A percentile compares a stretch with the other conserved stretches of the same genome.
Conservation (phyloP, 2,329 filamentous ascomycete genomes). For the Fusarium sp. region DNA sequence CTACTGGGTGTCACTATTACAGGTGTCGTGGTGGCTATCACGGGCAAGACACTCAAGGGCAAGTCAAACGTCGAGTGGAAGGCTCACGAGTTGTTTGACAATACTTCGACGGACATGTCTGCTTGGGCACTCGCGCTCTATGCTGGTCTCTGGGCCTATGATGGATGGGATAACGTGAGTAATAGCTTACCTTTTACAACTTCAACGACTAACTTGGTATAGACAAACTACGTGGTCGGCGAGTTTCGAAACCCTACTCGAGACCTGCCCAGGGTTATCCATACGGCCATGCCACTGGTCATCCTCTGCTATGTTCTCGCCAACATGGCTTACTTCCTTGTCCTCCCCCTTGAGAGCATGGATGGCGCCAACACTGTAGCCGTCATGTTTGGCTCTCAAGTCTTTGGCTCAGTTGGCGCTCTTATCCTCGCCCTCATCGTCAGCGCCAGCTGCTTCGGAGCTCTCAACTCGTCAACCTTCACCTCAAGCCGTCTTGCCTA, state of each 20-base stretch:
- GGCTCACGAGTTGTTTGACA: conserved; percentile 86
- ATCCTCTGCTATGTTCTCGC: conserved; percentile 91
- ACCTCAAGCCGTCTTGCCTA: conserved; percentile 94
- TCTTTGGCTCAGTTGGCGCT: conserved; percentile 87
- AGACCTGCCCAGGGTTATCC: conserved; percentile 93
- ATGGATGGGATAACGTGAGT: conserved; percentile 97
- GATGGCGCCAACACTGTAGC: conserved; percentile 95
- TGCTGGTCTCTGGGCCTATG: conserved; percentile 96
- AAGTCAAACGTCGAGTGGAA: conserved; percentile 88
- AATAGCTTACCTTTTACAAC: not conserved
- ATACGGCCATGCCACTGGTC: conserved; percentile 95
- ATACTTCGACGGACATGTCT: conserved; percentile 82
- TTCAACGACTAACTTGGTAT: conserved; percentile 34
- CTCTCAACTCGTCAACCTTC: conserved; percentile 93
- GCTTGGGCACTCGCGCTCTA: conserved; percentile 96
- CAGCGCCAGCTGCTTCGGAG: conserved; percentile 91
- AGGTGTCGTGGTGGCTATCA: conserved; percentile 89
- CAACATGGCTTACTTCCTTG: conserved; percentile 94
- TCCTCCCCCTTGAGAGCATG: conserved; percentile 83
- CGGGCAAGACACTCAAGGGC: conserved; percentile 83
- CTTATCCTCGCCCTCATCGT: conserved; percentile 90
- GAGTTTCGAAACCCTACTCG: conserved; percentile 93
- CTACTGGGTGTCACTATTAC: conserved; percentile 87
- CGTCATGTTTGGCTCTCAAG: conserved; percentile 89
- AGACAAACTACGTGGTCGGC: conserved; percentile 98